phyloP scores from a whole-genome alignment of 2,329 filamentous ascomycete genomes.

The Aphanocladium album region DNA sequence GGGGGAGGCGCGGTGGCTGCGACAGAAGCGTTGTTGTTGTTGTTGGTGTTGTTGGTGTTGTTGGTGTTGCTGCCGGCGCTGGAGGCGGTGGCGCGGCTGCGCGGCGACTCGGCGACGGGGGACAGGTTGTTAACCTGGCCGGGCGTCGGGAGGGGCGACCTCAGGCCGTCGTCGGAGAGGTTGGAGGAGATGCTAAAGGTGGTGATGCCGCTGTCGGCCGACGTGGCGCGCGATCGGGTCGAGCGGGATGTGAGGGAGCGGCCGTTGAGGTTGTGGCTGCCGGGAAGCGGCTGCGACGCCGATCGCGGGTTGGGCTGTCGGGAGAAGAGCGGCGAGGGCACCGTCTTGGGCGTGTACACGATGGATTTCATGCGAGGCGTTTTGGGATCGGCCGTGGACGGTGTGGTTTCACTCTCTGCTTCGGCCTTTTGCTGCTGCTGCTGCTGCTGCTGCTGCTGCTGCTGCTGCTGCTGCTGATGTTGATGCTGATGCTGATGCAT shows the following conservation, averaged over 20 bases:
- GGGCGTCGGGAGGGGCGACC: slow-evolving; percentile 16
- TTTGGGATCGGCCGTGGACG: neutral
- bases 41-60: neutral
- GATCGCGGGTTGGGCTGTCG: slow-evolving; percentile 9
- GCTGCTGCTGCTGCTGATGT: slow-evolving; percentile 10
- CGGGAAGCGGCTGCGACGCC: neutral
- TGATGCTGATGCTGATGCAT: neutral
- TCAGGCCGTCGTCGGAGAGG: slow-evolving; percentile 12
- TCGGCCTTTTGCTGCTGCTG: slow-evolving; percentile 1
- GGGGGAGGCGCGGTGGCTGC: neutral
- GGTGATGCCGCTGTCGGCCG: slow-evolving; percentile 29
- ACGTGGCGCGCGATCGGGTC: slow-evolving; percentile 21
- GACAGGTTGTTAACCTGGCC: slow-evolving; percentile 34
- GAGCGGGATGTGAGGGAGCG: neutral
- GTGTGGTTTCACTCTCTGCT: too few relatives aligned
- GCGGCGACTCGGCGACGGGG: slow-evolving; percentile 45
- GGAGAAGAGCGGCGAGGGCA: slow-evolving; percentile 14
- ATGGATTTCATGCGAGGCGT: slow-evolving; percentile 2
- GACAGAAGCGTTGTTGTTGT: neutral
- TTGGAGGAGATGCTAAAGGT: slow-evolving; percentile 28
- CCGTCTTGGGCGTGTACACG: neutral
- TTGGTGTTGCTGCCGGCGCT: neutral
- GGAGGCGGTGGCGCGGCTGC: slow-evolving; percentile 21
- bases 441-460: neutral
- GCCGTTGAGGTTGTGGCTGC: neutral